phyloP scores from a whole-genome alignment of 768 basidiomycete species.

The Lactifluus pinguis region DNA sequence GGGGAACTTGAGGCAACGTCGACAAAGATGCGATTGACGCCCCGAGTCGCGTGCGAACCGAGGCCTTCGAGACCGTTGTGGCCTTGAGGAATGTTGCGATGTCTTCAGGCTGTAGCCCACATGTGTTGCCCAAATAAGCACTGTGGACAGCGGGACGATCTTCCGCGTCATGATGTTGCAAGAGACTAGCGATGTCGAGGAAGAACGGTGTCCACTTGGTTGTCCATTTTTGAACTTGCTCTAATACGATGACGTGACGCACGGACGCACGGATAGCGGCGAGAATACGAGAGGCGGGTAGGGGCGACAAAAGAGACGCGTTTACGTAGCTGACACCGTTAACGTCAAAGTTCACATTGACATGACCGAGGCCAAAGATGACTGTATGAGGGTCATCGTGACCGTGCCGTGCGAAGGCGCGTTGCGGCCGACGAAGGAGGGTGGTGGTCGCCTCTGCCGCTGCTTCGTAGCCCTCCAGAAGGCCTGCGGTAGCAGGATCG shows the following conservation, averaged over 20 bases:
- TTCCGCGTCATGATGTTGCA: conserved; percentile 49
- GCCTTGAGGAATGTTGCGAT: conserved; percentile 43
- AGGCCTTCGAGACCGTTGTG: conserved; percentile 30
- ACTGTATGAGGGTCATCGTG: conserved; percentile 52
- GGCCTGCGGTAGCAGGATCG: conserved; percentile 21
- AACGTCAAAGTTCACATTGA: conserved; percentile 33
- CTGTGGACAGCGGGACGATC: conserved; percentile 49
- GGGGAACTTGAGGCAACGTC: conserved; percentile 35
- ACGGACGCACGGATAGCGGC: conserved; percentile 51
- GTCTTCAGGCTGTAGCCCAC: conserved; percentile 32
- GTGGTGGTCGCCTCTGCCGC: conserved; percentile 57
- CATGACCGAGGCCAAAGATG: conserved; percentile 60
- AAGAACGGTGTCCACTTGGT: conserved; percentile 84
- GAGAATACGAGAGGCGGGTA: conserved; percentile 48
- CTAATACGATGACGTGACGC: conserved; percentile 68
- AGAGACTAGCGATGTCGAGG: conserved; percentile 65
- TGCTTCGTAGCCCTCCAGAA: conserved; percentile 57
- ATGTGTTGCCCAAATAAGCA: conserved; percentile 48
- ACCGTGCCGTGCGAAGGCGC: conserved; percentile 46
- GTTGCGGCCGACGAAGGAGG: conserved; percentile 51
- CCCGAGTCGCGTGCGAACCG: conserved; percentile 44
- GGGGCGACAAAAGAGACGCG: conserved; percentile 60
- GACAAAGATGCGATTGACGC: conserved; percentile 24
- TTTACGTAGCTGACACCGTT: conserved; percentile 57
- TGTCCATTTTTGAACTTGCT: conserved; percentile 68